Conservation (phyloP, 306 rosid species). For the Vigna hirtella region DNA sequence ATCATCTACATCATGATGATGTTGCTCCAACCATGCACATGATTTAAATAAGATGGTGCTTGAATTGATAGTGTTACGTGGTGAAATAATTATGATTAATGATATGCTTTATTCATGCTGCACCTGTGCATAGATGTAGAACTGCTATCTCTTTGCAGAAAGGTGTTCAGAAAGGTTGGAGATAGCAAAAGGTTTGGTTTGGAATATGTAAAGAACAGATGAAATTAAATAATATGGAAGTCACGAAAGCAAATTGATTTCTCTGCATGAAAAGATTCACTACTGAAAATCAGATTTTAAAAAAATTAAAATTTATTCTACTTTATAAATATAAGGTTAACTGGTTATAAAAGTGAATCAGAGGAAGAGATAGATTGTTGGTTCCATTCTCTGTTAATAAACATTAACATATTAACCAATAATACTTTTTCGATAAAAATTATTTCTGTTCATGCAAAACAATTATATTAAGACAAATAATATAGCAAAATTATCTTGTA, state of each 20-base stretch:
- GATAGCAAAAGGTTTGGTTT: conserved; percentile 22
- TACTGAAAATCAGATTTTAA: not conserved
- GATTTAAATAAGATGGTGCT: conserved; percentile 45
- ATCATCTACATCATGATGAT: conserved; percentile 64
- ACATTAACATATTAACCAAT: no score
- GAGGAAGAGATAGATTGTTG: no score
- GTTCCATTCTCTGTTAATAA: no score
- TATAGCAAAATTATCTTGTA: no score
- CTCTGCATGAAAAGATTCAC: not conserved
- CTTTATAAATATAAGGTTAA: no score
- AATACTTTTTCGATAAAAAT: no score
- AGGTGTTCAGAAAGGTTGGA: conserved; percentile 34
- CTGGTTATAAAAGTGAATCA: no score
- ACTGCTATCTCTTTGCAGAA: conserved; percentile 27
- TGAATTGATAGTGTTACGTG: conserved; percentile 52
- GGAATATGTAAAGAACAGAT: not conserved
- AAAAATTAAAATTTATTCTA: no score
- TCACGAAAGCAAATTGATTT: no score
- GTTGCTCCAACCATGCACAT: conserved; percentile 54
- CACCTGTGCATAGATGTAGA: conserved; percentile 47
- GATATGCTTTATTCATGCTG: conserved; percentile 43
- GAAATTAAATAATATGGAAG: not conserved
- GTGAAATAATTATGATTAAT: conserved; percentile 59
- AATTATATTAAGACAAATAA: no score
- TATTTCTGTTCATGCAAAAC: no score